Evolutionary conservation across 257 asterid species (phyloP), one percentile per base, ranked within the genome.

Genomic region (Solanum chiquidenum): DNA sequence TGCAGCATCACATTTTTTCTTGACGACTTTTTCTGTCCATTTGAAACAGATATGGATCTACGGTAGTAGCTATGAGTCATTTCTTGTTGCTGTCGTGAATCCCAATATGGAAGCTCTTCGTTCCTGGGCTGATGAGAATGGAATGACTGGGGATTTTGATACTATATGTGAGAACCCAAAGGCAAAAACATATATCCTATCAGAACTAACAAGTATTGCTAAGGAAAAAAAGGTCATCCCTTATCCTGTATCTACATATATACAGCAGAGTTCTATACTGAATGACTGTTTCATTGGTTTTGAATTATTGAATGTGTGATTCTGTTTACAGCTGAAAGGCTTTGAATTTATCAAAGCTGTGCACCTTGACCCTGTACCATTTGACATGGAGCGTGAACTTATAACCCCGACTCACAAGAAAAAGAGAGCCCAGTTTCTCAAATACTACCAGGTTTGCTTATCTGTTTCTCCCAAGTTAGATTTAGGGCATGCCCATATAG

Each of bases 321-420:
- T 76, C 2, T 74, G 49, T 82, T 86, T 75, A 88, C 93, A 95
- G 98, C 86, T 95, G 49, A 95, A 92, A 92, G 98, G 98, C 29
- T 95, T 95, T 88, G 98, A 95, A 92, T 72, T 93, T 86, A 90
- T 95, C 91, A 95, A 93, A 91, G 93, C 89, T 18, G 91, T 94
- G 34, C 92, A 91, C 85, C 93, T 95, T 64, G 98, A 95, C 34
- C 93, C 95, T 0, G 86, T 33, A 64, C 96, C 98, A 80, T 95
- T 95, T 66, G 96, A 95, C 88, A 95, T 95, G 97, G 98, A 95
- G 40, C 96, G 98, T 5, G 94, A 93, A 85, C 97, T 94, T 89
- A 77, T 94, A 38, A 94, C 98, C 29, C 98, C 98, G 2, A 95
- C 98, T 49, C 94, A 91, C 92, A 95, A 95, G 95, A 95, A 95